Conservation (phyloP, 306 rosid species). For the Acacia crassicarpa region DNA sequence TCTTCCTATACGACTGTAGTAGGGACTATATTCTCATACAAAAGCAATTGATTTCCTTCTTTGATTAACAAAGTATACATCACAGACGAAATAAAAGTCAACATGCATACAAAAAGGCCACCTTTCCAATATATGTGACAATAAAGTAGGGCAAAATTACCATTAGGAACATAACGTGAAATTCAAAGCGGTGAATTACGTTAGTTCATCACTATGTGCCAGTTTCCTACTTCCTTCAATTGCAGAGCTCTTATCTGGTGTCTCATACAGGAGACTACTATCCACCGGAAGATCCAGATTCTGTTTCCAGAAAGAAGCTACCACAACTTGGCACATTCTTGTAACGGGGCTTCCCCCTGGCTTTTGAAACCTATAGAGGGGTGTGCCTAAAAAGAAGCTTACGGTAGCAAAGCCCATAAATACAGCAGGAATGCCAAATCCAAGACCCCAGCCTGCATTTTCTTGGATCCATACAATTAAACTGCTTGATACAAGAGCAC, state of each 20-base stretch:
- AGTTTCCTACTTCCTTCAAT: slow-evolving; percentile 95
- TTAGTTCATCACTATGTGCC: slow-evolving; percentile 79
- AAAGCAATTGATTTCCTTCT: neutral
- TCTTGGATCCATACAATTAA: slow-evolving; percentile 90
- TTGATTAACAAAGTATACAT: neutral
- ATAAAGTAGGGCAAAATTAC: slow-evolving; percentile 7
- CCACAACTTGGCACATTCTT: slow-evolving; percentile 95
- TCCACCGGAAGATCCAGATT: slow-evolving; percentile 66
- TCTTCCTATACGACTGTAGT: neutral
- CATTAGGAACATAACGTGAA: slow-evolving; percentile 5
- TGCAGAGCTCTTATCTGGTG: slow-evolving; percentile 73
- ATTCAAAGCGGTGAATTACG: slow-evolving; percentile 42
- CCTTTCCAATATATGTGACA: slow-evolving; percentile 4
- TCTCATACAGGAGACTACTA: slow-evolving; percentile 73
- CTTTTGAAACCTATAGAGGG: slow-evolving; percentile 89
- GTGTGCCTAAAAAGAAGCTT: slow-evolving; percentile 84
- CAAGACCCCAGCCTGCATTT: slow-evolving; percentile 95
- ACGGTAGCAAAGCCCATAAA: slow-evolving; percentile 80
- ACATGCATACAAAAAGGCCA: neutral
- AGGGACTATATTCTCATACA: slow-evolving; percentile 4
- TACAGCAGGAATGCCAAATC: slow-evolving; percentile 95
- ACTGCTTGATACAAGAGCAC: slow-evolving; percentile 87
- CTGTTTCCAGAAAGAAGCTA: slow-evolving; percentile 72
- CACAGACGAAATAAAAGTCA: neutral
- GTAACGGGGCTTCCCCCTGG: slow-evolving; percentile 97